A percentile compares a stretch with the other conserved stretches of the same genome.
Evolutionary conservation across 2,329 filamentous ascomycete genomes (phyloP).

Genomic region (Fusarium pininemorale): DNA sequence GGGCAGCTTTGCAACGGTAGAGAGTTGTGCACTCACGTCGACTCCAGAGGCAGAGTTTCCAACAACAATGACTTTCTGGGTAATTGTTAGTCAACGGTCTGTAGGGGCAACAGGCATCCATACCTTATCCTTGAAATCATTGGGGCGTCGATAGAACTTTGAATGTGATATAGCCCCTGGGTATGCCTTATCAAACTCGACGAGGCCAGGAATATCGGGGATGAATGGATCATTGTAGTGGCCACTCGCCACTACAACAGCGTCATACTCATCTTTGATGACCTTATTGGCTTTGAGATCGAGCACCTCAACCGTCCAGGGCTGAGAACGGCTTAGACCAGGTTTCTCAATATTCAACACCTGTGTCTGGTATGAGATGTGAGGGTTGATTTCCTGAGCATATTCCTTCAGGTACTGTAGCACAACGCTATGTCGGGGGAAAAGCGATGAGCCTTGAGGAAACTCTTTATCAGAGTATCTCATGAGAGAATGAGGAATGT

Average conservation of each 20-base stretch:
- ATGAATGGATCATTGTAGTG: constrained; percentile 70
- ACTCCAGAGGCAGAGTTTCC: constrained; percentile 77
- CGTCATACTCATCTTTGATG: constrained; percentile 60
- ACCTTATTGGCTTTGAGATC: constrained; percentile 42
- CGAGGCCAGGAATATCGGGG: constrained; percentile 65
- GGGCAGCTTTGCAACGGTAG: constrained; percentile 59
- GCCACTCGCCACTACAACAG: constrained; percentile 69
- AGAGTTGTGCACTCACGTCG: constrained; percentile 74
- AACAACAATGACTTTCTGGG: constrained; percentile 71
- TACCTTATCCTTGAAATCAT: constrained; percentile 47
- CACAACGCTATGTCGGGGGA: constrained; percentile 72
- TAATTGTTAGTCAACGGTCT: constrained; percentile 29
- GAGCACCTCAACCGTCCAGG: constrained; percentile 57
- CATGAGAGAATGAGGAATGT: constrained; percentile 79
- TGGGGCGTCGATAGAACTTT: constrained; percentile 69
- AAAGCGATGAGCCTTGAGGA: constrained; percentile 66
- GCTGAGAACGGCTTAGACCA: background rate
- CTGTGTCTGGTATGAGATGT: constrained; percentile 70
- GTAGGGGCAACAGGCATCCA: background rate
- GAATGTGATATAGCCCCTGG: constrained; percentile 67
- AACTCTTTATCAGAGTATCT: constrained; percentile 71
- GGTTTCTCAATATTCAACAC: constrained; percentile 57
- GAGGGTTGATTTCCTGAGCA: constrained; percentile 64
- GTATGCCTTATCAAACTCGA: constrained; percentile 59
- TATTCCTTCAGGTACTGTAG: constrained; percentile 73